These are phyloP conservation scores for Saraca asoca DNA, from an alignment of 331 rosid genomes.

Conservation along the genomic window DNA sequence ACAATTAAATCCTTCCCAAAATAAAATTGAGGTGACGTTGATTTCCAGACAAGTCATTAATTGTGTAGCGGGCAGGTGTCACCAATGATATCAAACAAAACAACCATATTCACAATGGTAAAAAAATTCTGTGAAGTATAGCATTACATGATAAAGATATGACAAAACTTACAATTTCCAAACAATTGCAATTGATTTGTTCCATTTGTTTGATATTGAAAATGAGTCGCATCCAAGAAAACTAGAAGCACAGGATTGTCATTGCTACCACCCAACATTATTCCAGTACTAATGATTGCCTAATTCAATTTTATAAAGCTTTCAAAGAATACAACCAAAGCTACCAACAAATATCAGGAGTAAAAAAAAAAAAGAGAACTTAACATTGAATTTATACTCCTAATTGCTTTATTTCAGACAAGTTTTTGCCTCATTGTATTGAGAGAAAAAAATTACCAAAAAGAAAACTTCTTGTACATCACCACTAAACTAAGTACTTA, in stretches of 20 bases:
- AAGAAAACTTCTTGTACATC: too few species aligned
- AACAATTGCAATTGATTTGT: conserved; percentile 81
- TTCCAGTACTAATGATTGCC: conserved; percentile 22
- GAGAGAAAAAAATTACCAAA: too few species aligned
- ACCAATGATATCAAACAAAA: not conserved
- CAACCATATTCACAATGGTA: conserved; percentile 3
- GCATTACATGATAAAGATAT: conserved; percentile 6
- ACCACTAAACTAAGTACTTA: too few species aligned
- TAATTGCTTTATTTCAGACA: too few species aligned
- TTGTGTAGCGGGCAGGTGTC: conserved; percentile 9
- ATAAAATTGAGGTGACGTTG: too few species aligned
- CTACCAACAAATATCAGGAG: conserved; percentile 37
- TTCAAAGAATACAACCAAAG: conserved; percentile 20
- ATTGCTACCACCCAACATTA: conserved; percentile 81
- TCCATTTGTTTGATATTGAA: conserved; percentile 57
- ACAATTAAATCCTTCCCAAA: too few species aligned
- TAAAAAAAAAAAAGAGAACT: conserved; percentile 14
- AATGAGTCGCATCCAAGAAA: conserved; percentile 61
- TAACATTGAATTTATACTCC: not conserved
- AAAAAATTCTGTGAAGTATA: conserved; percentile 8
- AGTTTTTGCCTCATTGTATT: too few species aligned
- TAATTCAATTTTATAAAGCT: conserved; percentile 30
- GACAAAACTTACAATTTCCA: conserved; percentile 67
- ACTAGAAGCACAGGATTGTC: conserved; percentile 66
- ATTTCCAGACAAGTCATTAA: too few species aligned